Base-by-base conservation (phyloP, 306 rosid species). In the Pyrus communis region DNA sequence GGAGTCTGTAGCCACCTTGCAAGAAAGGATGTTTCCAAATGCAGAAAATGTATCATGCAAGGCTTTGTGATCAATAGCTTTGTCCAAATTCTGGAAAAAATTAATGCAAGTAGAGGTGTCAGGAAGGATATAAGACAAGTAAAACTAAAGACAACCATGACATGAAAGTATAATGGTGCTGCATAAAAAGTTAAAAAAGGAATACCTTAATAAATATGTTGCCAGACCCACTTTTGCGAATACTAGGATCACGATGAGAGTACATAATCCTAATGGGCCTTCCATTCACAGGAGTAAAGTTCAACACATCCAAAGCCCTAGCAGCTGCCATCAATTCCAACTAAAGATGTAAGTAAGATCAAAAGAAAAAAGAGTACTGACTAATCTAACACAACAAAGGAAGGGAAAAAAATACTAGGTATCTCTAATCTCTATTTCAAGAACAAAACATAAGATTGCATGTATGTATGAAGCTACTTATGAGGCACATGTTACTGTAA, bases 171-270 rank as follows among this genome's bases (percentile, higher is more conserved):
- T 23, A 45, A 58, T 14, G 8, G 35, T 18, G 17, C 73, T 23
- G 40, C 13, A 18, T 63, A 64, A 64, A 61, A 64, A 5, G 5
- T 63, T 7, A 3, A 63, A 30, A 28, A 5, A 33, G 9, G 17
- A 27, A 75, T 83, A 95, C 99, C 99, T 95, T 95, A 12, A 95
- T 92, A 80, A 95, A 95, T 40, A 95, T 95, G 80, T 95, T 95
- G 75, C 99, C 99, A 62, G 93, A 78, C 72, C 99, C 99, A 75
- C 97, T 95, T 86, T 89, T 95, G 70, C 99, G 97, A 69, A 87
- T 81, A 54, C 91, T 95, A 65, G 99, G 99, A 83, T 95, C 99
- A 12, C 99, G 97, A 75, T 92, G 99, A 0, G 99, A 95, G 84
- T 89, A 92, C 99, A 95, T 95, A 14, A 95, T 82, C 60, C 99